Conservation (phyloP, 805 yeast species). For the Brettanomyces naardenensis region DNA sequence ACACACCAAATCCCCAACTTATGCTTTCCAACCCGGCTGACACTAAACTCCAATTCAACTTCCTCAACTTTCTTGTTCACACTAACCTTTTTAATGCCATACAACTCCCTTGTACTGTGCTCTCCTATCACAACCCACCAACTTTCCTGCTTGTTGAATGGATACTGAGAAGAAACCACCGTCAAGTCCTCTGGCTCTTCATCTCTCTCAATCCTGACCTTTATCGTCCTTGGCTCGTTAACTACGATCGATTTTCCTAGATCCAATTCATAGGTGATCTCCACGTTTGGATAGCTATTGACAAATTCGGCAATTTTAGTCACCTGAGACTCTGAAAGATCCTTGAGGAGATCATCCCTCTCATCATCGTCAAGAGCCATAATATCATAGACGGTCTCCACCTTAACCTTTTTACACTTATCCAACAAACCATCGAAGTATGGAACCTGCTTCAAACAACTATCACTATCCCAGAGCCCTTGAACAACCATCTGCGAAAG, state of each 20-base stretch:
- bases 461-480: slow-evolving; percentile 76
- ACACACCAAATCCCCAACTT: slow-evolving; percentile 71
- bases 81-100: slow-evolving; percentile 62
- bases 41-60: slow-evolving; percentile 44
- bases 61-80: slow-evolving; percentile 45
- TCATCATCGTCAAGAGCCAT: slow-evolving; percentile 61
- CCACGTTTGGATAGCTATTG: slow-evolving; percentile 83
- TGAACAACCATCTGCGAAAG: slow-evolving; percentile 82
- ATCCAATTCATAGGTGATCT: slow-evolving; percentile 47
- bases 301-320: slow-evolving; percentile 77
- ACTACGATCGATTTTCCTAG: slow-evolving; percentile 33
- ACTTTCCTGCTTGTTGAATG: slow-evolving; percentile 51
- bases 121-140: slow-evolving; percentile 93
- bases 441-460: slow-evolving; percentile 78
- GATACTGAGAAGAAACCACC: slow-evolving; percentile 54
- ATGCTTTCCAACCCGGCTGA: slow-evolving; percentile 57
- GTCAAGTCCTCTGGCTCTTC: slow-evolving; percentile 63
- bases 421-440: slow-evolving; percentile 43
- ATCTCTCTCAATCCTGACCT: slow-evolving; percentile 53
- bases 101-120: slow-evolving; percentile 45
- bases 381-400: slow-evolving; percentile 73
- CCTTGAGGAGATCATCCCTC: slow-evolving; percentile 52
- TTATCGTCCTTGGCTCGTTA: slow-evolving; percentile 37
- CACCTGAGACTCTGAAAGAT: slow-evolving; percentile 40
- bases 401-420: slow-evolving; percentile 45